Conservation (phyloP, 495 filamentous ascomycete species). For the Cryomyces antarcticus region DNA sequence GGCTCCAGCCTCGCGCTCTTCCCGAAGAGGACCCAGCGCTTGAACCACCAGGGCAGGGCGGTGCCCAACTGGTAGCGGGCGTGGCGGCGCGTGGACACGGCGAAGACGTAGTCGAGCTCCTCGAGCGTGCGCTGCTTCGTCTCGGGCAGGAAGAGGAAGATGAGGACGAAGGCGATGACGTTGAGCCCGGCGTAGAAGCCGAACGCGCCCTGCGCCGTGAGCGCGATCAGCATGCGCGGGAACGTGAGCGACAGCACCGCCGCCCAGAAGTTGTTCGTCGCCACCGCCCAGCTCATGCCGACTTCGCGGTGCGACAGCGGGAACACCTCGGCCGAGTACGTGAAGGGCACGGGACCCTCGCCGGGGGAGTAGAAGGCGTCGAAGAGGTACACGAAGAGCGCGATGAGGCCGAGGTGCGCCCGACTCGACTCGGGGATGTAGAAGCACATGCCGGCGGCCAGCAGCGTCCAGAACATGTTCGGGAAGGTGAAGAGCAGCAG, state of each 20-base stretch:
- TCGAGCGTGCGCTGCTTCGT: conserved; percentile 62
- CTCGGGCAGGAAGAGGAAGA: conserved; percentile 58
- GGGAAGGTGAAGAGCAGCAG: conserved; percentile 15
- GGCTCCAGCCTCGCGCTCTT: conserved; percentile 35
- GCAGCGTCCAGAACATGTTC: conserved; percentile 17
- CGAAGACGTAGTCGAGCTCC: conserved; percentile 25
- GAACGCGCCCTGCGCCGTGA: conserved; percentile 18
- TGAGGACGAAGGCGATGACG: conserved; percentile 44
- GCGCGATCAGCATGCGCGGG: conserved; percentile 12
- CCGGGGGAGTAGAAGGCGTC: conserved; percentile 9
- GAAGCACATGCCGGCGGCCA: conserved; percentile 15
- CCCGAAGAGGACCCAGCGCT: conserved; percentile 39
- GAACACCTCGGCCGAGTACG: conserved; percentile 20
- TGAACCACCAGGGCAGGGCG: conserved; percentile 47
- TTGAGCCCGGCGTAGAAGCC: conserved; percentile 49
- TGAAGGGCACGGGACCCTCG: conserved; percentile 16
- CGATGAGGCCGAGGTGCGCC: conserved; percentile 26
- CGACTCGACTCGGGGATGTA: conserved; percentile 5
- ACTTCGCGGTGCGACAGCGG: conserved; percentile 16
- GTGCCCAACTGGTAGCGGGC: conserved; percentile 27
- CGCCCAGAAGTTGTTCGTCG: conserved; percentile 16
- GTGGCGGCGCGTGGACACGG: conserved; percentile 12
- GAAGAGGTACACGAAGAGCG: conserved; percentile 23
- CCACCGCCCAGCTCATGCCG: conserved; percentile 17
- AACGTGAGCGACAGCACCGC: conserved; percentile 14